Evolutionary conservation across 2,329 filamentous ascomycete genomes (phyloP), one percentile per base, ranked within the genome.

Genomic region (Chalara sp.): DNA sequence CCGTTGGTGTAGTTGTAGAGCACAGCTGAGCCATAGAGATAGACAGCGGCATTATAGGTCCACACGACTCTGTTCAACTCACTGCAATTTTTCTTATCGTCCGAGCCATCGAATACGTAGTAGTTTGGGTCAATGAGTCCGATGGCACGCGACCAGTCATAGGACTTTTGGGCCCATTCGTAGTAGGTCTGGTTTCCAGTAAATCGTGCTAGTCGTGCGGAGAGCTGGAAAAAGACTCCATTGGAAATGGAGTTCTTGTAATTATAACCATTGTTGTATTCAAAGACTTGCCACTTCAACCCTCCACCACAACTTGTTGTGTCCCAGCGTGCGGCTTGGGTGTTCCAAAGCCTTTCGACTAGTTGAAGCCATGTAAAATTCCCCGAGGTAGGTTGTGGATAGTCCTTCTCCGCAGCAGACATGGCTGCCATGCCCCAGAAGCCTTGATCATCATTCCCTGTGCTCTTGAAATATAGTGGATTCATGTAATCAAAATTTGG

Each of bases 241-340:
- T 93, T 93, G 54, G 83, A 84, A 59, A 91, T 80, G 12, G 83
- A 78, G 70, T 92, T 92, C 69, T 91, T 93, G 77, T 95, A 93
- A 62, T 81, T 76, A 65, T 90, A 84, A 11, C 89, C 89, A 55
- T 82, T 82, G 64, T 95, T 92, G 60, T 78, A 80, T 1, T 77
- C 70, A 65, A 84, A 91, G 58, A 95, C 89, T 71, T 95, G 89
- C 87, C 87, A 92, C 51, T 81, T 75, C 44, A 93, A 70, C 5
- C 89, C 89, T 53, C 89, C 89, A 30, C 74, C 75, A 61, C 89
- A 95, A 39, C 72, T 68, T 0, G 73, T 70, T 0, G 70, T 75
- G 64, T 91, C 83, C 89, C 89, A 93, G 44, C 89, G 80, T n/a
- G 49, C 67, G 5, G 75, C 76, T 61, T 90, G 84, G 42, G 78